Base-by-base conservation (phyloP, 2,329 filamentous ascomycete genomes). In the Bipolaris bicolor region DNA sequence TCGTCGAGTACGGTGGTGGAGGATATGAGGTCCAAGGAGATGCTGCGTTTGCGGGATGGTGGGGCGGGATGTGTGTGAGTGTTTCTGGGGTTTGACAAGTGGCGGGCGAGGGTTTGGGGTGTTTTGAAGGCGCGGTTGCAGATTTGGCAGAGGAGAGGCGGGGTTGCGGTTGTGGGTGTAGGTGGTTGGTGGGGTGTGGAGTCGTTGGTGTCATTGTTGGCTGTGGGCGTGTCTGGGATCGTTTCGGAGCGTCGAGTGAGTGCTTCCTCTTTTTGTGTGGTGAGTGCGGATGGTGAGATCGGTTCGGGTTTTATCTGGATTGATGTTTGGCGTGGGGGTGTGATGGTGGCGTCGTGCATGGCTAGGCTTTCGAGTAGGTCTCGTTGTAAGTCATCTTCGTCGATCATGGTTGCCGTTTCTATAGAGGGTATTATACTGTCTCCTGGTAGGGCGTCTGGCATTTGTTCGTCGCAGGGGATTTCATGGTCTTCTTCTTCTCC, bases 351-450 rank as follows among this genome's bases (percentile, higher is more conserved):
- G 2, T 44, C 44, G 4, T 39, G 37, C 37, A 47, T 36, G 15
- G 58, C 58, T 18, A 57, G 44, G 36, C 55, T 58, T 34, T 62
- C 58, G 4, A 54, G 55, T 29, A 59, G 24, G 40, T 44, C 56
- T 50, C 54, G 53, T 34, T 64, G 64, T 16, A 66, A 52, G 11
- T 56, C 49, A 11, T 64, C 62, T 49, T 65, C 62, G 9, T 67
- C 52, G 16, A 60, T 50, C 7, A 64, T 52, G 6, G 54, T 59
- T 7, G 55, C 44, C 31, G 46, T 52, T 49, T 72, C 70, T 22
- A 72, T 66, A 1, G 69, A 71, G 1, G 66, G 67, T 16, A 71
- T 41, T 26, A 70, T 52, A 10, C 65, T 56, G 16, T 70, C 65
- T 36, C 65, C 61, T 10, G 58, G 43, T 43, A 50, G 24, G 13